Base-by-base conservation (phyloP, 495 filamentous ascomycete genomes). In the Collariella sp. region DNA sequence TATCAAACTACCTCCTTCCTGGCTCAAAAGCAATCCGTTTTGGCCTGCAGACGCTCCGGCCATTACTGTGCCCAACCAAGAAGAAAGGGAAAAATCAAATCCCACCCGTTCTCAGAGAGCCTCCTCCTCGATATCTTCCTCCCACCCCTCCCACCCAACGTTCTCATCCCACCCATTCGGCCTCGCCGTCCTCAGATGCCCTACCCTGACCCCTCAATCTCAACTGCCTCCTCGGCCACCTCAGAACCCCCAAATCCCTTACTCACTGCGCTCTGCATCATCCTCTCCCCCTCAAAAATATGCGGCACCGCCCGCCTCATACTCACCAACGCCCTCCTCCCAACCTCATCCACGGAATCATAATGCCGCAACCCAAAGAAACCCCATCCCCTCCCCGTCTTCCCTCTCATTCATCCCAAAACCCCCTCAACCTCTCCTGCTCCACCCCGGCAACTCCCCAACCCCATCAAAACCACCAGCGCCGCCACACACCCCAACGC, bases 281-380 rank as follows among this genome's bases (percentile, higher is more conserved):
- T 45, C 16, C n/a, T 33, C 1, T 36, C 44, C 13, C 43, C 62
- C 46, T 35, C 61, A 56, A 82, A 82, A 11, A 83, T 62, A 41
- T 76, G 70, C 36, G 79, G 77, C 55, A 74, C 73, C 6, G 69
- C 67, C 34, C 67, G 59, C 58, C 76, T 78, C 77, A 88, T 79
- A 23, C 79, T 80, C 55, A 70, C 74, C 62, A 89, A 64, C 23
- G 86, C 85, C 20, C 80, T 75, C 44, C 76, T 78, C 23, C 83
- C 82, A 39, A 89, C 81, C 45, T 84, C 81, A 59, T 89, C 85
- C 1, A 89, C 86, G 43, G 81, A 85, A 63, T 88, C 83, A 46
- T 73, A 74, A 63, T 89, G 84, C 19, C 83, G 72, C 54, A 91
- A 66, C 33, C 72, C 68, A 58, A 87, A 83, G n/a, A 66, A 88